Conservation (phyloP, 805 yeast genomes). For the Huiozyma sinensis region DNA sequence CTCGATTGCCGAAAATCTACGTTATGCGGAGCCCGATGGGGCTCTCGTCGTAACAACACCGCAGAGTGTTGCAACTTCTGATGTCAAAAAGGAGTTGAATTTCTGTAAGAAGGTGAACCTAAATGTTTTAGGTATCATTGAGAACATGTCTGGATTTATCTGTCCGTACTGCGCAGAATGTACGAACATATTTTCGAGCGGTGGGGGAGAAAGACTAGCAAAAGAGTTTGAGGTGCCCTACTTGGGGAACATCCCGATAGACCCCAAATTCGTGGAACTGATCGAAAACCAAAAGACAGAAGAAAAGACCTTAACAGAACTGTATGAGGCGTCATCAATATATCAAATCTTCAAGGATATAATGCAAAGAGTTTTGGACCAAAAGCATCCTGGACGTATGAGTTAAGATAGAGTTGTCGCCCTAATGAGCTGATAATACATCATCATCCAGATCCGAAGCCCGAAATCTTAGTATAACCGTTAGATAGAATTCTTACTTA, state of each 20-base stretch:
- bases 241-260: constrained; percentile 85
- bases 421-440: background rate
- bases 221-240: constrained; percentile 49
- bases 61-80: constrained; percentile 85
- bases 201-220: constrained; percentile 81
- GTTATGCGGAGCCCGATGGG: constrained; percentile 68
- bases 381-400: constrained; percentile 15
- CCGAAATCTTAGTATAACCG: background rate
- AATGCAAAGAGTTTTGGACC: constrained; percentile 29
- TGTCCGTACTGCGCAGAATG: constrained; percentile 92
- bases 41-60: constrained; percentile 96
- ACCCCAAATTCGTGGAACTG: constrained; percentile 80
- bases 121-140: constrained; percentile 73
- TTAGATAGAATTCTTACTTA: background rate
- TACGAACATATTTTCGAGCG: constrained; percentile 83
- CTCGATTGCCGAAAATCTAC: constrained; percentile 85
- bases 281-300: constrained; percentile 47
- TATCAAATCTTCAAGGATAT: constrained; percentile 37
- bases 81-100: constrained; percentile 87
- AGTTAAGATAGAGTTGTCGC: too few species aligned
- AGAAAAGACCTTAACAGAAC: constrained; percentile 25
- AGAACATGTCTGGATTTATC: constrained; percentile 93
- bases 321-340: constrained; percentile 28
- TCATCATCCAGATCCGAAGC: too few species aligned
- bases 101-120: constrained; percentile 83